Evolutionary conservation across 2,329 filamentous ascomycete species (phyloP).

Genomic region (Dactylonectria macrodidyma): DNA sequence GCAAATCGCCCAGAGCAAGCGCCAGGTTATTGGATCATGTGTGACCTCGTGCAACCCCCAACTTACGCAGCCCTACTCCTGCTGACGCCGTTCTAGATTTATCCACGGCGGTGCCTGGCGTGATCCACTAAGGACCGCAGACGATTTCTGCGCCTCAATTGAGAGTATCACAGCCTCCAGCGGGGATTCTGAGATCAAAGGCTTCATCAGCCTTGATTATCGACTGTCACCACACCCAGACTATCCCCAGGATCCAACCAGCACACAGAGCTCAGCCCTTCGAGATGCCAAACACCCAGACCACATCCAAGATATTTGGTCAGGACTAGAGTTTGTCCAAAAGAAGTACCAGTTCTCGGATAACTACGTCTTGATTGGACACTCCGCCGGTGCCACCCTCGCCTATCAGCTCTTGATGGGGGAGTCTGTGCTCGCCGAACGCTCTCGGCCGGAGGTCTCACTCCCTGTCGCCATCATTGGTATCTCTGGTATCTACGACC

Average conservation of each 20-base stretch:
- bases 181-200: conserved; percentile 62
- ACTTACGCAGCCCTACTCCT: conserved; percentile 3
- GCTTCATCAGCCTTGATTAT: conserved; percentile 76
- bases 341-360: conserved; percentile 60
- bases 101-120: conserved; percentile 77
- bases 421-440: conserved; percentile 47
- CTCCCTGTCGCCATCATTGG: conserved; percentile 70
- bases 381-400: conserved; percentile 76
- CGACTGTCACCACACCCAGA: conserved; percentile 69
- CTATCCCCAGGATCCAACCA: conserved; percentile 54
- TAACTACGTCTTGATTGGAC: conserved; percentile 72
- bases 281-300: conserved; percentile 70
- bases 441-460: conserved; percentile 46
- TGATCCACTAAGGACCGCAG: conserved; percentile 66
- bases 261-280: conserved; percentile 46
- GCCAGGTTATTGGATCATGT: conserved; percentile 56
- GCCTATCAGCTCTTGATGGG: conserved; percentile 72
- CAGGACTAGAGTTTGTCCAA: conserved; percentile 65
- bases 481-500: conserved; percentile 77
- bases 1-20: conserved; percentile 34
- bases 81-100: conserved; percentile 56
- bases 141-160: conserved; percentile 63
- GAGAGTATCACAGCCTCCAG: conserved; percentile 55
- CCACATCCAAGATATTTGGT: conserved; percentile 71
- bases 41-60: conserved; percentile 33